Percentiles rank a stretch among this genome's conserved stretches.
Conservation (phyloP, 2,329 filamentous ascomycete genomes). For the Trichoderma sp. region DNA sequence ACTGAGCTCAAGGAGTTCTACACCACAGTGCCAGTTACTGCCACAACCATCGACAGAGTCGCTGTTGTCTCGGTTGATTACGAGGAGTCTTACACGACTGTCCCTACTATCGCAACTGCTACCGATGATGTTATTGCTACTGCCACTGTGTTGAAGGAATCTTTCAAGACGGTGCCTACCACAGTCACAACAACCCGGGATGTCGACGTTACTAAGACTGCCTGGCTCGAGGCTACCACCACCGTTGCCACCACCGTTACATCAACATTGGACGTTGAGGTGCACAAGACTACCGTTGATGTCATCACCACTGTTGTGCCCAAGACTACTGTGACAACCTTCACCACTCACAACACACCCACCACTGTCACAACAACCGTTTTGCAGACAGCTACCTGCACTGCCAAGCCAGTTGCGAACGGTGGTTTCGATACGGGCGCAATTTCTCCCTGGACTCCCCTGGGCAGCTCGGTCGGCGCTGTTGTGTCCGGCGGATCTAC, state of each 20-base stretch:
- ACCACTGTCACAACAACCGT: neutral
- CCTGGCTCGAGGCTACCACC: neutral
- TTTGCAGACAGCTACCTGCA: neutral
- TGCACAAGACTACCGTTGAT: neutral
- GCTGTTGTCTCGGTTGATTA: neutral
- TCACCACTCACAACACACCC: neutral
- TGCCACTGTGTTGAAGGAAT: neutral
- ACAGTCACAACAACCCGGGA: neutral
- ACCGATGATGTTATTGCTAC: neutral
- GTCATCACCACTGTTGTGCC: neutral
- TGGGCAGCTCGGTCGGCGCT: neutral
- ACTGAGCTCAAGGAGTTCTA: neutral
- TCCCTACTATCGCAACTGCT: neutral
- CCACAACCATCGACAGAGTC: neutral
- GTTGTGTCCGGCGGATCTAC: neutral
- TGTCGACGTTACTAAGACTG: neutral
- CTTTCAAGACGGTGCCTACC: neutral
- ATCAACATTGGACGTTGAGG: neutral
- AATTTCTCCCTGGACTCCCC: neutral
- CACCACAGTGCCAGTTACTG: neutral
- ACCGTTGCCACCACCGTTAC: neutral
- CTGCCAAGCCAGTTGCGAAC: neutral
- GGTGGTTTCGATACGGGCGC: neutral
- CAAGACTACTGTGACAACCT: neutral
- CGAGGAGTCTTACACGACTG: neutral